Conservation (phyloP, 2,329 filamentous ascomycete species). For the Nemania sp. region DNA sequence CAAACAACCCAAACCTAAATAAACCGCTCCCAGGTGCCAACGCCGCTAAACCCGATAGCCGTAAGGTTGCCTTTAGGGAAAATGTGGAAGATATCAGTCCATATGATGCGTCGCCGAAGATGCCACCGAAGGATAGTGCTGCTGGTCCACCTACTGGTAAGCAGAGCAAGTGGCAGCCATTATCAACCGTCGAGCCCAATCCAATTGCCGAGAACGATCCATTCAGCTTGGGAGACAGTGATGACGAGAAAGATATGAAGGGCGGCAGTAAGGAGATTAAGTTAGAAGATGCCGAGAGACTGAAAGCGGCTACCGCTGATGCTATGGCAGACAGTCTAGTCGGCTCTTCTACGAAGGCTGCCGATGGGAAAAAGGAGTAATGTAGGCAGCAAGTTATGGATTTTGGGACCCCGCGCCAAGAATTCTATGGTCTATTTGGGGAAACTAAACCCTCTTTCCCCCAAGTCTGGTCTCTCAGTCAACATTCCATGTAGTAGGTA, state of each 20-base stretch:
- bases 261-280: constrained; percentile 66
- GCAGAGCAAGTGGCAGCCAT: constrained; percentile 95
- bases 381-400: constrained; percentile 6
- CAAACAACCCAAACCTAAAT: constrained; percentile 82
- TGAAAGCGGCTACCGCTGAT: constrained; percentile 74
- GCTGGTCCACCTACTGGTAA: constrained; percentile 65
- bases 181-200: constrained; percentile 85
- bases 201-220: constrained; percentile 93
- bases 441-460: neutral
- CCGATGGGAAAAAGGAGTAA: constrained; percentile 44
- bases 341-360: constrained; percentile 52
- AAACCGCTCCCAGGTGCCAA: constrained; percentile 65
- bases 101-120: constrained; percentile 74
- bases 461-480: neutral
- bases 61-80: constrained; percentile 70
- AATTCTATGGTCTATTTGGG: constrained; percentile 16
- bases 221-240: constrained; percentile 94
- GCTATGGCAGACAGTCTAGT: constrained; percentile 69
- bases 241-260: constrained; percentile 88
- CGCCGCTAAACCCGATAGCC: constrained; percentile 64
- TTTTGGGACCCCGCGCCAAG: constrained; percentile 14
- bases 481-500: neutral
- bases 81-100: constrained; percentile 83
- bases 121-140: constrained; percentile 63
- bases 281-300: constrained; percentile 68